Percentiles rank a stretch among this genome's conserved stretches.
These are phyloP conservation scores for Chaetomiaceae sp. DNA, from an alignment of 2,329 filamentous ascomycete species.

Conservation along the genomic window DNA sequence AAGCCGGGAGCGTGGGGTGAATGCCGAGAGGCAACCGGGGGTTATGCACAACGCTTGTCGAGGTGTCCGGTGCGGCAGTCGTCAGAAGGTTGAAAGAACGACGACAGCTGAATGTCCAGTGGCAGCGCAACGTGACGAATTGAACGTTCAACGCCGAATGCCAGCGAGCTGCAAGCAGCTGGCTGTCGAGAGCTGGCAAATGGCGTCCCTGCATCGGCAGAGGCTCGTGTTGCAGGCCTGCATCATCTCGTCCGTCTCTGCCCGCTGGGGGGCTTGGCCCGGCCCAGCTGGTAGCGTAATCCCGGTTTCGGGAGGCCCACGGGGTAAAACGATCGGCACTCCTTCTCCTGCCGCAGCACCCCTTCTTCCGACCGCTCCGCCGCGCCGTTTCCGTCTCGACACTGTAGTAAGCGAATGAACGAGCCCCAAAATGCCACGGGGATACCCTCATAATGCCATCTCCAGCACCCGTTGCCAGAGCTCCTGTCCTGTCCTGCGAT, in stretches of 20 bases:
- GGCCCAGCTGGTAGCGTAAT: constrained; percentile 17
- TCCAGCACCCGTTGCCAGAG: constrained; percentile 3
- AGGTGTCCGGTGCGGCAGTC: constrained; percentile 8
- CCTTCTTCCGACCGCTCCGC: constrained; percentile 8
- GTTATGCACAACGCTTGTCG: constrained; percentile 3
- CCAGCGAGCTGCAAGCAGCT: constrained; percentile 1
- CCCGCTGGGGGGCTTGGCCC: constrained; percentile 14
- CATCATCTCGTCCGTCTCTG: constrained; percentile 10
- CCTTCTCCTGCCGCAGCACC: constrained; percentile 7
- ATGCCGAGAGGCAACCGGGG: constrained; percentile 16
- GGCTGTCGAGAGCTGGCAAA: constrained; percentile 1
- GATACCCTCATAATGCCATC: constrained; percentile 16
- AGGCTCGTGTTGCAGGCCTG: constrained; percentile 10
- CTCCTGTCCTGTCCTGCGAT: not conserved
- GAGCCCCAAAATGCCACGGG: constrained; percentile 36
- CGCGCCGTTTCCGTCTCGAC: constrained; percentile 1
- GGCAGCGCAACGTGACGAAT: not conserved
- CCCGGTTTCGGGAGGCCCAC: constrained; percentile 16
- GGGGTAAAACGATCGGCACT: constrained; percentile 17
- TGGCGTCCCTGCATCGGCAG: no score
- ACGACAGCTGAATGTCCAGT: not conserved
- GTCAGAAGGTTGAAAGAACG: not conserved
- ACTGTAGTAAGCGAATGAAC: constrained; percentile 35
- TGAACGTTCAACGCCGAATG: no score
- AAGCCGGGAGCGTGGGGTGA: constrained; percentile 7